A percentile compares a stretch with the other conserved stretches of the same genome.
Evolutionary conservation across 257 asterid genomes (phyloP).

Genomic region (Lithospermum erythrorhizon): DNA sequence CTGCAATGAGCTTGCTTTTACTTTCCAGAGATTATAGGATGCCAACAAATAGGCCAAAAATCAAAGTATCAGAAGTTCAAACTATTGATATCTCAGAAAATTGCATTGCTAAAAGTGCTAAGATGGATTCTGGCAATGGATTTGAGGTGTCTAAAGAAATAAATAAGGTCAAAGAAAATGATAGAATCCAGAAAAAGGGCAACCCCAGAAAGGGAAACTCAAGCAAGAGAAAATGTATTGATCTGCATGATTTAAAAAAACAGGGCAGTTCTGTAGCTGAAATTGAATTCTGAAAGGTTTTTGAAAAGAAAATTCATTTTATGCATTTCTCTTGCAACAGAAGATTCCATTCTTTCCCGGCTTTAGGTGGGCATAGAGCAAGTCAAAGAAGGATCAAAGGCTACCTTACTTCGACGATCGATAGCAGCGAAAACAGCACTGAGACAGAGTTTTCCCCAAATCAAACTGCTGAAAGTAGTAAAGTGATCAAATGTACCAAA

Average conservation of each 20-base stretch:
- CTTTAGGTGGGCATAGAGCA: slow-evolving; percentile 86
- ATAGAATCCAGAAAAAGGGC: slow-evolving; percentile 10
- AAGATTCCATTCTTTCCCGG: slow-evolving; percentile 67
- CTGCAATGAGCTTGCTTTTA: too few species aligned
- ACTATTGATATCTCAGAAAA: slow-evolving; percentile 11
- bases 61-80: slow-evolving; percentile 12
- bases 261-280: slow-evolving; percentile 10
- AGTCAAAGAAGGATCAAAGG: slow-evolving; percentile 79
- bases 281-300: slow-evolving; percentile 5
- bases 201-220: too few species aligned
- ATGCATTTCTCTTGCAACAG: slow-evolving; percentile 62
- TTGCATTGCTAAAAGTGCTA: slow-evolving; percentile 4
- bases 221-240: slow-evolving; percentile 25
- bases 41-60: slow-evolving; percentile 16
- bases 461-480: slow-evolving; percentile 16
- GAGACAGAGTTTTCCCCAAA: slow-evolving; percentile 26
- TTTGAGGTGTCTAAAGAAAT: slow-evolving; percentile 20
- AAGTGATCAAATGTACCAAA: slow-evolving; percentile 9
- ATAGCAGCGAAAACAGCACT: too few species aligned
- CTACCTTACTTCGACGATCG: slow-evolving; percentile 36
- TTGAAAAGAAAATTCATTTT: slow-evolving; percentile 34
- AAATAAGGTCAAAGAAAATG: slow-evolving; percentile 16
- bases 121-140: slow-evolving; percentile 5
- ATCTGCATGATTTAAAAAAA: slow-evolving; percentile 8
- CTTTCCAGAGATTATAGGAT: too few species aligned